Percentiles rank a stretch among this genome's conserved stretches.
phyloP scores from a whole-genome alignment of 139 green algal species.

The Tetradesmus obliquus region DNA sequence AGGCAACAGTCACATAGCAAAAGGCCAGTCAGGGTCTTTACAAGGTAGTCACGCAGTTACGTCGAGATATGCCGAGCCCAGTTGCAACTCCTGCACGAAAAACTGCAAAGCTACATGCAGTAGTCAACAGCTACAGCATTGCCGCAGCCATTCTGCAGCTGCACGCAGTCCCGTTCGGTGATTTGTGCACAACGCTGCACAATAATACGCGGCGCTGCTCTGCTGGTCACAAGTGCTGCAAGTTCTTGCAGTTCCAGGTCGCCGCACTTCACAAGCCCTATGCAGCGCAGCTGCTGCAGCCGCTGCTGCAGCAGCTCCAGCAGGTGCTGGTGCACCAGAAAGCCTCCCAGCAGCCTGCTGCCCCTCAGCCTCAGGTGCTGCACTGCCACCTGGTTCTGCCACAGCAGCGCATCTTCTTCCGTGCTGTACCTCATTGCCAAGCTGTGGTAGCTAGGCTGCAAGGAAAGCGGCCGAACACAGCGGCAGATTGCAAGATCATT shows the following conservation, averaged over 20 bases:
- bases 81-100: no score
- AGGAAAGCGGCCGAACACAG: neutral
- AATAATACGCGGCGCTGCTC: neutral
- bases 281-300: neutral
- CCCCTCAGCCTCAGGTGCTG: neutral
- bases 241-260: neutral
- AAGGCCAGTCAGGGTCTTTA: no score
- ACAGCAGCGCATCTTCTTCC: neutral
- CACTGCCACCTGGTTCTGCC: slow-evolving; percentile 1
- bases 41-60: no score
- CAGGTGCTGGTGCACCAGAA: slow-evolving; percentile 12
- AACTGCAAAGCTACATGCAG: neutral
- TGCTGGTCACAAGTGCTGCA: neutral
- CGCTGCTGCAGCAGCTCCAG: neutral
- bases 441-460: neutral
- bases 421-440: slow-evolving; percentile 12
- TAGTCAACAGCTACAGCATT: neutral
- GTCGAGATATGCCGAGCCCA: no score
- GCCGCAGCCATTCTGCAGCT: neutral
- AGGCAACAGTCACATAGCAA: no score
- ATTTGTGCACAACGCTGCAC: neutral
- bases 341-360: slow-evolving; percentile 9
- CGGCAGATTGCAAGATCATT: neutral
- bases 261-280: slow-evolving; percentile 7
- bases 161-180: neutral